Evolutionary conservation across 2,329 filamentous ascomycete genomes (phyloP).

Genomic region (Hypoxylon sp.): DNA sequence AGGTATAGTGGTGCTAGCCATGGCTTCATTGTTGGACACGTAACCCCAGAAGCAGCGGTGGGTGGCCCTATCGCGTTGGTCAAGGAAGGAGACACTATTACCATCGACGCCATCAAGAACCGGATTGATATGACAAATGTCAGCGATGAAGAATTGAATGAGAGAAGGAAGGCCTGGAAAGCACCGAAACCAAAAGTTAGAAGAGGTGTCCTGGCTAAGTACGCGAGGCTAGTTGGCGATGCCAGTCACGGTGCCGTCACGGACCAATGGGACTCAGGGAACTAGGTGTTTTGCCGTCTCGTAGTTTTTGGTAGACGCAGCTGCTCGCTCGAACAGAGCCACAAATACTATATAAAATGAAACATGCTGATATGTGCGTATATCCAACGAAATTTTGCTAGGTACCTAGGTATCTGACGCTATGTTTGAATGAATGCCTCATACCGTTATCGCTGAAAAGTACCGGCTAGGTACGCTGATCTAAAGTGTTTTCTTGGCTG

Average conservation of each 20-base stretch:
- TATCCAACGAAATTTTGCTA: not conserved
- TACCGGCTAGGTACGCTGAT: not conserved
- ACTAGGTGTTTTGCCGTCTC: conserved; percentile 5
- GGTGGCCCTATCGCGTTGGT: conserved; percentile 92
- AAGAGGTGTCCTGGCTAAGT: conserved; percentile 90
- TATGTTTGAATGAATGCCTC: not conserved
- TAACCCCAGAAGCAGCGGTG: conserved; percentile 89
- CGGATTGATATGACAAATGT: conserved; percentile 76
- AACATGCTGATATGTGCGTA: conserved; percentile 2
- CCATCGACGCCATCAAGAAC: conserved; percentile 87
- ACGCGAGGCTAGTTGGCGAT: conserved; percentile 88
- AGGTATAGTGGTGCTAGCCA: conserved; percentile 90
- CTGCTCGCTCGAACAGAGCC: not conserved
- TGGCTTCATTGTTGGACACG: conserved; percentile 77
- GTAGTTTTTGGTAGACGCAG: not conserved
- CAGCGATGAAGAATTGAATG: conserved; percentile 77
- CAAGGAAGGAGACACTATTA: conserved; percentile 82
- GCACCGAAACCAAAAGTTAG: conserved; percentile 80
- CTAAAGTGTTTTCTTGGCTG: conserved; percentile 33
- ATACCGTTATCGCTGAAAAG: not conserved
- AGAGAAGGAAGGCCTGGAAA: conserved; percentile 76
- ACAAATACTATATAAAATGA: conserved; percentile 4
- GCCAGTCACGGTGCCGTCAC: conserved; percentile 93
- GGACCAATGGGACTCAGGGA: conserved; percentile 68
- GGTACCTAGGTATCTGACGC: not conserved